Conservation (phyloP, 306 rosid genomes). For the Medicago ruthenica region DNA sequence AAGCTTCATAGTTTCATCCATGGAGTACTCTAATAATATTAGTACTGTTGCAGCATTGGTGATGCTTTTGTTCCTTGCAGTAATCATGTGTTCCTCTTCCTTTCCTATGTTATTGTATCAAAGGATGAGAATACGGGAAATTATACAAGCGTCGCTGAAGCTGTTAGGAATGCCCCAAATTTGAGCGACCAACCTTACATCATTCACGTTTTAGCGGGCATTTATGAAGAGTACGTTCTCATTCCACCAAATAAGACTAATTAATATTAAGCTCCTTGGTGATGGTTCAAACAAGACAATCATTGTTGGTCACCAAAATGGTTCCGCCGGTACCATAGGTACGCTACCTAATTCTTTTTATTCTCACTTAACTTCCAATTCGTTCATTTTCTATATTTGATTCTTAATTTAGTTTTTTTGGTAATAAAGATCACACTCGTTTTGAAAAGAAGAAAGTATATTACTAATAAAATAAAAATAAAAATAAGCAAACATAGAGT, state of each 20-base stretch:
- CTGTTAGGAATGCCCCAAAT: conserved; percentile 40
- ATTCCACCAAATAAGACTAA: conserved; percentile 41
- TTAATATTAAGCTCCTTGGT: conserved; percentile 42
- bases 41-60: no score
- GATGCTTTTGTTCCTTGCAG: no score
- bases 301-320: conserved; percentile 25
- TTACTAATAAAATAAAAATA: no score
- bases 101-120: conserved; percentile 8
- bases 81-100: no score
- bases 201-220: conserved; percentile 45
- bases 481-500: no score
- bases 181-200: conserved; percentile 7
- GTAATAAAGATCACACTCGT: no score
- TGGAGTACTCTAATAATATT: no score
- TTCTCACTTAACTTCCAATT: no score
- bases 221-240: conserved; percentile 41
- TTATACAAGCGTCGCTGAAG: conserved; percentile 43
- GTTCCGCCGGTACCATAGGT: conserved; percentile 44
- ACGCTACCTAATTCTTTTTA: background rate
- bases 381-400: no score
- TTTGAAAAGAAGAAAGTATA: no score
- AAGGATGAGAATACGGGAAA: conserved; percentile 44
- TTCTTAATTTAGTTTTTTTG: background rate
- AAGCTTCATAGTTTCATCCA: no score
- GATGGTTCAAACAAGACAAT: conserved; percentile 40